Conservation (phyloP, 2,329 filamentous ascomycete genomes). For the Ceratocystis diversiconidia region DNA sequence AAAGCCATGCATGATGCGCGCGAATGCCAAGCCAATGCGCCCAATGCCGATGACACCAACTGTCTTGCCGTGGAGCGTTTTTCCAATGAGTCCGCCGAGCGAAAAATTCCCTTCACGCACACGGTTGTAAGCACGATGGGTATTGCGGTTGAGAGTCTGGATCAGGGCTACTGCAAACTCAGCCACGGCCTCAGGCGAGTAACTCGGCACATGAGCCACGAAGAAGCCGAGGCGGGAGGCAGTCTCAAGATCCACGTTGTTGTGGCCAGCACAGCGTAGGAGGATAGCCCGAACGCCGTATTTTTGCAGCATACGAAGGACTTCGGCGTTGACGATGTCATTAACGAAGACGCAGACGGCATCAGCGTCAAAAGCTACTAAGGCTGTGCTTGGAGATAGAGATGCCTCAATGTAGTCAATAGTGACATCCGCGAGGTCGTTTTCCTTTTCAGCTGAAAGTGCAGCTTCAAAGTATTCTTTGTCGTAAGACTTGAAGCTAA, state of each 20-base stretch:
- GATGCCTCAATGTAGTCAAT: slow-evolving; percentile 45
- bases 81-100: slow-evolving; percentile 48
- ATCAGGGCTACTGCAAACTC: slow-evolving; percentile 55
- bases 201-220: slow-evolving; percentile 52
- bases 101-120: slow-evolving; percentile 56
- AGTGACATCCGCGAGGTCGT: slow-evolving; percentile 29
- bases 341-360: slow-evolving; percentile 58
- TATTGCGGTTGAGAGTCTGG: slow-evolving; percentile 53
- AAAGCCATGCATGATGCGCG: slow-evolving; percentile 49
- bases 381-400: slow-evolving; percentile 40
- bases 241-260: slow-evolving; percentile 47
- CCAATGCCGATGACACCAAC: slow-evolving; percentile 53
- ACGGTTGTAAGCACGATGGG: slow-evolving; percentile 53
- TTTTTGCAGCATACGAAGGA: slow-evolving; percentile 36
- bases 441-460: slow-evolving; percentile 24
- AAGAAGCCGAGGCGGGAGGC: slow-evolving; percentile 42
- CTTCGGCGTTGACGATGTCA: slow-evolving; percentile 38
- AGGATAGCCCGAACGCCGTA: slow-evolving; percentile 44
- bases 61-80: slow-evolving; percentile 48
- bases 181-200: slow-evolving; percentile 55
- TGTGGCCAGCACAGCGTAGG: slow-evolving; percentile 54
- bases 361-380: slow-evolving; percentile 36
- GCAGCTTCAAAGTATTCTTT: slow-evolving; percentile 37
- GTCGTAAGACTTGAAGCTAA: slow-evolving; percentile 52
- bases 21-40: slow-evolving; percentile 48